phyloP scores from a whole-genome alignment of 768 basidiomycete genomes.

The Lentinula boryana region DNA sequence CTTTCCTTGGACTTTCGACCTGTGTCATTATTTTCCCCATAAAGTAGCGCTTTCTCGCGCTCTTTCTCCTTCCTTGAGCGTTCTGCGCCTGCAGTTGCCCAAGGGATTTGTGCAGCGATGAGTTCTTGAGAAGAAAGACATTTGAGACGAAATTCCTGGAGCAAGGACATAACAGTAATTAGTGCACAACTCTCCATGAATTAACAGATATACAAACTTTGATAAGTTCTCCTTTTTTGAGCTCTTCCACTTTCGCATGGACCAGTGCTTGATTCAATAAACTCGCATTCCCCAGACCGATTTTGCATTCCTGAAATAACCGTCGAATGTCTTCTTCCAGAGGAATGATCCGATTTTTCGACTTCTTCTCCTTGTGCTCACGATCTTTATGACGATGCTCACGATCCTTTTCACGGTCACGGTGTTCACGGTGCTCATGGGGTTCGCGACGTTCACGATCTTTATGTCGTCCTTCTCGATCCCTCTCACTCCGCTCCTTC shows the following conservation, averaged over 20 bases:
- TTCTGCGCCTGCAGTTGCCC: constrained; percentile 82
- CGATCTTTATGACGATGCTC: constrained; percentile 8
- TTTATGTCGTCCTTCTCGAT: constrained; percentile 25
- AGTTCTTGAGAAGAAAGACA: constrained; percentile 81
- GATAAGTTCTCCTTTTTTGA: constrained; percentile 42
- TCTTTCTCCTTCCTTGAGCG: constrained; percentile 44
- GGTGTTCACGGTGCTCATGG: not conserved
- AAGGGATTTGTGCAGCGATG: constrained; percentile 81
- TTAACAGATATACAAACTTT: constrained; percentile 37
- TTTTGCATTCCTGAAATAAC: constrained; percentile 79
- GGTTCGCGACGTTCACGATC: constrained; percentile 13
- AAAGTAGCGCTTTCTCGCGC: constrained; percentile 9
- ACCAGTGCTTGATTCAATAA: constrained; percentile 67
- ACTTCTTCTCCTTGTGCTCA: constrained; percentile 15
- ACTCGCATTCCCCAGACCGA: constrained; percentile 76
- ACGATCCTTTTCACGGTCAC: not conserved
- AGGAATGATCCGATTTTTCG: constrained; percentile 43
- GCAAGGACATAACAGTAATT: not conserved
- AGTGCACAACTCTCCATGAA: not conserved
- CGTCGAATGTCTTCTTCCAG: constrained; percentile 81
- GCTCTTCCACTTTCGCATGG: constrained; percentile 63
- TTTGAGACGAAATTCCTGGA: constrained; percentile 76
- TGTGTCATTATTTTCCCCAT: not conserved
- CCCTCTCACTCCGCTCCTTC: constrained; percentile 1
- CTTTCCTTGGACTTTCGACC: constrained; percentile 3